Evolutionary conservation across 108 stramenopile genomes (phyloP), one percentile per base, ranked within the genome.

Genomic region (Stephanodiscus minutulus): DNA sequence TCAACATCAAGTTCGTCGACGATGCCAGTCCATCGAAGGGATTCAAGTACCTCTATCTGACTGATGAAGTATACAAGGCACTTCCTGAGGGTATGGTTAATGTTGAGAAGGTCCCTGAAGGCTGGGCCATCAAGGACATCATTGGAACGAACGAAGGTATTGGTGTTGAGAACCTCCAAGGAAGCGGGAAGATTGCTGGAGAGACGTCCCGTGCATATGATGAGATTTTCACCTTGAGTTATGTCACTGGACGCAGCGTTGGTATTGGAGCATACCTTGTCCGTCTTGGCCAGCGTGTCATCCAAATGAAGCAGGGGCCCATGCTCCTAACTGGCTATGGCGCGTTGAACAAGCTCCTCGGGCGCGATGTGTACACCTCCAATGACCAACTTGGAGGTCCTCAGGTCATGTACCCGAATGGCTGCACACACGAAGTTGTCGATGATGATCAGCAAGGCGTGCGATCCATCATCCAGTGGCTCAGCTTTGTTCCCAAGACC

Each of bases 371-470:
- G 21, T 98, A 98, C 96, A 96, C 86, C 43, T 96, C 96, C 9
- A 94, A 98, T 56, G 96, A 98, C 71, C 98, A 98, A 81, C 96
- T 98, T 59, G 98, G 98, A 60, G 98, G 98, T 56, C 98, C 97
- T 17, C 96, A 98, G 81, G 89, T 98, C 76, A 98, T 98, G 98
- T 75, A 75, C 80, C 98, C 98, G 58, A 98, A 98, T 70, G 98
- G 98, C 73, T 93, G 96, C 44, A 74, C 95, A 18, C 98, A 98
- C 68, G 85, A 95, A 54, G 83, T 91, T 70, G 98, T 97, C 10
- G 85, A 92, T 4, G 88, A 98, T 70, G 97, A 98, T 74, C 93
- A 97, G 73, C 87, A 95, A 55, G 97, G 96, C 63, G 88, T 96
- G 68, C 85, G 84, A 22, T 78, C 86, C 37, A 90, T 97, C 57